Percentiles rank a stretch among this genome's conserved stretches.
Evolutionary conservation across 805 yeast species (phyloP).

Genomic region (Cyberlindnera maclurae): DNA sequence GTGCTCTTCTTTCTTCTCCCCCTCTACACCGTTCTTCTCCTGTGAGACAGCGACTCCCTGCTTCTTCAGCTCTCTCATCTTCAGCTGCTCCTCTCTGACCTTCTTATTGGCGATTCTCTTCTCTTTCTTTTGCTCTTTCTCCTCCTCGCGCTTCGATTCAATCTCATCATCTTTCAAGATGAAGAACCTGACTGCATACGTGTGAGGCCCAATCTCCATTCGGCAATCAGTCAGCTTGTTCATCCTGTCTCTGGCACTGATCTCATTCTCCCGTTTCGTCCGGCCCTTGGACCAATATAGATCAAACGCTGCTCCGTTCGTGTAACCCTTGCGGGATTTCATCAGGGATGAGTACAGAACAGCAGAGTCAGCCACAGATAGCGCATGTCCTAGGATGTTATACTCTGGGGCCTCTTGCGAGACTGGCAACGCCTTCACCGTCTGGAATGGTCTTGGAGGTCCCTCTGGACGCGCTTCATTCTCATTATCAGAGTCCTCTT

Average conservation of each 20-base stretch:
- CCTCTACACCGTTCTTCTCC: neutral
- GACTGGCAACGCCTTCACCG: constrained; percentile 54
- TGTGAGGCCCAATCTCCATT: constrained; percentile 76
- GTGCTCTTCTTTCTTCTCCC: neutral
- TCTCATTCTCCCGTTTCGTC: constrained; percentile 33
- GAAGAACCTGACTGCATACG: constrained; percentile 68
- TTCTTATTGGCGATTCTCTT: constrained; percentile 29
- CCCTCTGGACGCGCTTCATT: constrained; percentile 21
- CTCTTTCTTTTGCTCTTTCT: constrained; percentile 31
- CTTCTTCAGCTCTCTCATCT: constrained; percentile 8
- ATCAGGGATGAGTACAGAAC: constrained; percentile 64
- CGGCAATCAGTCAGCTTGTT: constrained; percentile 76
- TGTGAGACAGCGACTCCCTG: constrained; percentile 1
- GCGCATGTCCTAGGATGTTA: constrained; percentile 53
- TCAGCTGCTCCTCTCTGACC: constrained; percentile 28
- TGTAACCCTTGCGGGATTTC: constrained; percentile 65
- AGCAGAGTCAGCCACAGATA: constrained; percentile 66
- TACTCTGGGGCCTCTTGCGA: constrained; percentile 59
- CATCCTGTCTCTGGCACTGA: constrained; percentile 79
- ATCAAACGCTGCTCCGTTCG: constrained; percentile 61
- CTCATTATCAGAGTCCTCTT: constrained; percentile 21
- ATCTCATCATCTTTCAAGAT: constrained; percentile 77
- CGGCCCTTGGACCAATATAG: constrained; percentile 72
- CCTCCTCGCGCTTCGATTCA: constrained; percentile 40
- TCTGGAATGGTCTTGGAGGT: constrained; percentile 52